Evolutionary conservation across 306 rosid genomes (phyloP).

Genomic region (Benincasa hispida): DNA sequence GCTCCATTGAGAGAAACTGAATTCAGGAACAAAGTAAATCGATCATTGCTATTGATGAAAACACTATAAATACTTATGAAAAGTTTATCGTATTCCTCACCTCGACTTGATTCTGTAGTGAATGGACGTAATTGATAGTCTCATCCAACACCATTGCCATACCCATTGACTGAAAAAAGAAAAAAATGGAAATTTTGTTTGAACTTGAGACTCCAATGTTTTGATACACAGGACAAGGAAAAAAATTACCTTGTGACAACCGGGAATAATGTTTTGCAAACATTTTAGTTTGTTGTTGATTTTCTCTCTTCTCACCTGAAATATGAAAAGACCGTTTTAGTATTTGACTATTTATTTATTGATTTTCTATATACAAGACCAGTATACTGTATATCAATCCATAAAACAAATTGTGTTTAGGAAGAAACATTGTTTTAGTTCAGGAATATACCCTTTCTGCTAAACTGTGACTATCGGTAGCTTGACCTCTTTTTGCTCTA

Average conservation of each 20-base stretch:
- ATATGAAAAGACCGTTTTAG: background rate
- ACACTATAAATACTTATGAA: background rate
- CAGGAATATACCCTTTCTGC: slow-evolving; percentile 27
- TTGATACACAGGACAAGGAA: background rate
- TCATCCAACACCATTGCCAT: slow-evolving; percentile 24
- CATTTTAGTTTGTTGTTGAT: slow-evolving; percentile 18
- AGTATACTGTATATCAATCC: background rate
- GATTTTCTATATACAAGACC: background rate
- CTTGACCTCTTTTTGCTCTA: slow-evolving; percentile 30
- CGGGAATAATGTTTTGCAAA: slow-evolving; percentile 23
- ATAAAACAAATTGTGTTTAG: background rate
- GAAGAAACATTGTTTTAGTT: background rate
- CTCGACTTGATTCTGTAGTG: slow-evolving; percentile 27
- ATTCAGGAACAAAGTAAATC: background rate
- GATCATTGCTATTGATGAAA: background rate
- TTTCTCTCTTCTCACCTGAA: slow-evolving; percentile 29
- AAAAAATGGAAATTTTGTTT: background rate
- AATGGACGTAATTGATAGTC: slow-evolving; percentile 26
- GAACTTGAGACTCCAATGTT: background rate
- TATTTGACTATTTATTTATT: background rate
- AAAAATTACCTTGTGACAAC: slow-evolving; percentile 18
- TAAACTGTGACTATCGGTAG: slow-evolving; percentile 28
- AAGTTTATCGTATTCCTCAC: slow-evolving; percentile 4
- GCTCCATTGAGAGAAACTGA: slow-evolving; percentile 32
- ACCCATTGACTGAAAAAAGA: slow-evolving; percentile 21